Evolutionary conservation across 2,329 filamentous ascomycete genomes (phyloP).

Genomic region (Alternaria brassicae): DNA sequence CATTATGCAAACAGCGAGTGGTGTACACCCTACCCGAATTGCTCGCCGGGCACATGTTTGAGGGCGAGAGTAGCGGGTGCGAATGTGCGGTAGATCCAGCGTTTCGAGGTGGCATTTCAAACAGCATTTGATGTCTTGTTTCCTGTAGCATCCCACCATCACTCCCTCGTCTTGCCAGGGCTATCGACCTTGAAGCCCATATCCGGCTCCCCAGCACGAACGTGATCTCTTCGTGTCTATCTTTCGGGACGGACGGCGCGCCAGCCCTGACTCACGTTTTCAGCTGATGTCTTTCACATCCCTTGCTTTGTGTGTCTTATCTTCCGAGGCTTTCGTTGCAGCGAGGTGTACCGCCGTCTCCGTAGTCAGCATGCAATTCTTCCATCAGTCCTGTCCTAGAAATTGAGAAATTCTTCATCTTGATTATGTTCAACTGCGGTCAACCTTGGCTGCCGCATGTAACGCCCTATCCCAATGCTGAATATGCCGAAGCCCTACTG

Average conservation of each 20-base stretch:
- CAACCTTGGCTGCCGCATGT: conserved; percentile 22
- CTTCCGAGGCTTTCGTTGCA: neutral
- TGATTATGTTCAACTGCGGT: conserved; percentile 37
- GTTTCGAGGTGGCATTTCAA: neutral
- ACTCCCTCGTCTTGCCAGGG: neutral
- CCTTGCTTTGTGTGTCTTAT: conserved; percentile 5
- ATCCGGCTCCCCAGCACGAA: neutral
- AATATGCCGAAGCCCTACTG: conserved; percentile 19
- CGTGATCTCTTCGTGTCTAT: neutral
- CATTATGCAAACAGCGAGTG: conserved; percentile 2
- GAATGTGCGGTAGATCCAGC: neutral
- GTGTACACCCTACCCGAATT: neutral
- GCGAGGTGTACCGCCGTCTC: conserved; percentile 1
- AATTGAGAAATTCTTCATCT: conserved; percentile 28
- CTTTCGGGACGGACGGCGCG: neutral
- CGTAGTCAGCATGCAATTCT: conserved; percentile 16
- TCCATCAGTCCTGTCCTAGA: conserved; percentile 14
- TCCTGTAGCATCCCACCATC: neutral
- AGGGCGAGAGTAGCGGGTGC: neutral
- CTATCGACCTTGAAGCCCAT: neutral
- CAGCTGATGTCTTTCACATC: conserved; percentile 7
- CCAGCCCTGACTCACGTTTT: neutral
- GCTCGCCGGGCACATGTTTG: neutral
- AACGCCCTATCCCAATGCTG: conserved; percentile 40
- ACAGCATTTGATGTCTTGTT: neutral